Evolutionary conservation across 805 yeast species (phyloP), one percentile per base, ranked within the genome.

Genomic region (Yarrowia sp.): DNA sequence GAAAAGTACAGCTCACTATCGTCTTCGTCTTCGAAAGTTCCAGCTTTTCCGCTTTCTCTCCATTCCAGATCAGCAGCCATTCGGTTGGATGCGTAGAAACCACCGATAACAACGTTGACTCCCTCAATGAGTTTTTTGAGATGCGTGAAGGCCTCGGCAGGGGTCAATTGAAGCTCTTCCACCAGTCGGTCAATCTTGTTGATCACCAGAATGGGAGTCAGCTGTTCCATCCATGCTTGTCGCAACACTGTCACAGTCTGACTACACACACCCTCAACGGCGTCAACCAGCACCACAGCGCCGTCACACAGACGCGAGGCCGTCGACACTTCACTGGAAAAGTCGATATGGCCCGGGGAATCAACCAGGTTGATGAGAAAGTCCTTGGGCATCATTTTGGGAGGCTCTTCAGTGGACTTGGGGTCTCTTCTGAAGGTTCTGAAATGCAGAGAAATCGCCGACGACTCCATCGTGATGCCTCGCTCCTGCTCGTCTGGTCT

Each of bases 301-400:
- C 98, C 98, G 76, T 95, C 99, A 80, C 98, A 95, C 53, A 95
- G 81, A 74, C 99, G 83, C 1, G 98, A 92, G 0, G 98, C 97
- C 0, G 97, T 91, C 36, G 97, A 91, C 0, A 95, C 99, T 76
- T 95, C 99, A 12, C 96, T 89, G 0, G 97, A 89, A 77, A 95
- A 95, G 79, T 95, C 99, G 70, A 95, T 92, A 75, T 95, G 99
- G n/a, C 99, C 99, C 0, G 99, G 99, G 0, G 98, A 94, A 78
- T 95, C 99, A 69, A 95, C 94, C 74, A 95, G 83, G 76, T 95
- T 95, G 75, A 95, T 89, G 68, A 95, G 80, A 78, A 91, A 90
- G 75, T 95, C 97, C 50, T 86, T 86, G 48, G 89, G 84, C 10
- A 67, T 69, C 15, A 78, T 75, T 41, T 69, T 64, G 26, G 64